phyloP scores from a whole-genome alignment of 2,329 filamentous ascomycete genomes.

The Fusarium tanahbumbuense region DNA sequence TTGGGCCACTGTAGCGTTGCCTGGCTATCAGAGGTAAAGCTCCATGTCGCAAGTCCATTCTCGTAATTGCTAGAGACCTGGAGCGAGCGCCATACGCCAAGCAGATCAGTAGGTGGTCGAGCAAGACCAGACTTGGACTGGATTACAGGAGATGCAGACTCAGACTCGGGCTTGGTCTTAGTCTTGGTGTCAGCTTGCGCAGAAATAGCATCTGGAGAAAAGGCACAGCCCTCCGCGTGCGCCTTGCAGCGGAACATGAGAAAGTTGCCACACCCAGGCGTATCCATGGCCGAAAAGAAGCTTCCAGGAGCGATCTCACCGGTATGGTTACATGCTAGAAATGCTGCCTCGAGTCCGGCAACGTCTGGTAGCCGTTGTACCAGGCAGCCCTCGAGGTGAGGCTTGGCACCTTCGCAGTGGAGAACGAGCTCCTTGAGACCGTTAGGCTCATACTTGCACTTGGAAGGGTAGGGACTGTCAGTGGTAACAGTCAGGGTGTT shows the following conservation, averaged over 20 bases:
- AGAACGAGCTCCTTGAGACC: not conserved
- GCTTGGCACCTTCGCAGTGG: not conserved
- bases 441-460: not conserved
- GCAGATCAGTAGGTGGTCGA: not conserved
- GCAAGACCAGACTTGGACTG: not conserved
- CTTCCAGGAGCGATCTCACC: not conserved
- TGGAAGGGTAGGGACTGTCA: slow-evolving; percentile 1
- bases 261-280: not conserved
- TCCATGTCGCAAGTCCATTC: slow-evolving; percentile 2
- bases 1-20: not conserved
- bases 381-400: not conserved
- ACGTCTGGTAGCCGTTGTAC: slow-evolving; percentile 4
- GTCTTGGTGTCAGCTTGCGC: not conserved
- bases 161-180: not conserved
- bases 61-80: not conserved
- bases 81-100: slow-evolving; percentile 1
- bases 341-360: not conserved
- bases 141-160: not conserved
- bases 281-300: slow-evolving; percentile 8
- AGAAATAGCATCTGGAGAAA: not conserved
- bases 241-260: slow-evolving; percentile 6
- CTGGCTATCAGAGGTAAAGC: slow-evolving; percentile 1
- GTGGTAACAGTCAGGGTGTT: not conserved
- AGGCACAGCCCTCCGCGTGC: not conserved
- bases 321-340: slow-evolving; percentile 4